Evolutionary conservation across 139 green algal species (phyloP).

Genomic region (Chlamydomonas asymmetrica): DNA sequence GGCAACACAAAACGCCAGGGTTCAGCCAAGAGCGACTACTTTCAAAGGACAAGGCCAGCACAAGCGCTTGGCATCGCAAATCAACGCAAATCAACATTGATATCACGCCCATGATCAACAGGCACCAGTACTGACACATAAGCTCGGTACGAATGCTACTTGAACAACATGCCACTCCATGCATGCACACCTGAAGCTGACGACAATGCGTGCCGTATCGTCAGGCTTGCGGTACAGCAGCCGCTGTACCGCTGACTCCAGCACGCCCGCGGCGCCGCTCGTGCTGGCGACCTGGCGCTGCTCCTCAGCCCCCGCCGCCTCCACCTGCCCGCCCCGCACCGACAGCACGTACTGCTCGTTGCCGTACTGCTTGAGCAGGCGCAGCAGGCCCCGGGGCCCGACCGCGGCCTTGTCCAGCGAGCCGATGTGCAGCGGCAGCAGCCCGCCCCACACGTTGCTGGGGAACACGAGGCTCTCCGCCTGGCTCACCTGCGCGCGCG

Average conservation of each 20-base stretch:
- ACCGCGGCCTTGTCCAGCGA: neutral
- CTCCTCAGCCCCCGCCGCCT: neutral
- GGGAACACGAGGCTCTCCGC: conserved; percentile 18
- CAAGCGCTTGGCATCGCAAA: neutral
- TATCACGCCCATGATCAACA: neutral
- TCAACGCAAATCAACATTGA: neutral
- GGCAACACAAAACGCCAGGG: neutral
- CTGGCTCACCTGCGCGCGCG: conserved; percentile 1
- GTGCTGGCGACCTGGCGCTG: neutral
- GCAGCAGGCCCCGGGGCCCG: neutral
- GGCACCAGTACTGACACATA: too few species aligned
- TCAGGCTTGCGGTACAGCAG: neutral
- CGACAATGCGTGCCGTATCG: too few species aligned
- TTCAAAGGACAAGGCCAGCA: neutral
- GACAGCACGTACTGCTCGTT: conserved; percentile 12
- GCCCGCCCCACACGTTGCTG: conserved; percentile 14
- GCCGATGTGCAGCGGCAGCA: conserved; percentile 18
- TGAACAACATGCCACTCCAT: neutral
- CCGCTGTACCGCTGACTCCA: neutral
- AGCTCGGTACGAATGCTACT: neutral
- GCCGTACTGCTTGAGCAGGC: conserved; percentile 3
- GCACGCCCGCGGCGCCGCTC: neutral
- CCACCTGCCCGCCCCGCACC: neutral
- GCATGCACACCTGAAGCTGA: neutral
- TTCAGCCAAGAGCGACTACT: neutral